Percentiles rank a stretch among this genome's conserved stretches.
phyloP scores from a whole-genome alignment of 2,329 filamentous ascomycete species.

The Bipolaris gigantea region DNA sequence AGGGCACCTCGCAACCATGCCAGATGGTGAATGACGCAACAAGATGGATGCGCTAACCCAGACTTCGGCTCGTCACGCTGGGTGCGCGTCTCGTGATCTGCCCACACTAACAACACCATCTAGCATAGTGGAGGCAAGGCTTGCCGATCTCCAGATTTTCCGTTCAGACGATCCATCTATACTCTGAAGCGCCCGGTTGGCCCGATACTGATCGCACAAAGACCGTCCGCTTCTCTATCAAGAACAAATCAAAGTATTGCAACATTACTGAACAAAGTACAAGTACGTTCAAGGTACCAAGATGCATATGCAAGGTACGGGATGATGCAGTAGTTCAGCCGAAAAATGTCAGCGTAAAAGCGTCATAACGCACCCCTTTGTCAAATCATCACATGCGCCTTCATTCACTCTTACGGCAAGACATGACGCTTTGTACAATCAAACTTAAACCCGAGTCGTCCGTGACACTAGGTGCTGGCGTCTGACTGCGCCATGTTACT shows the following conservation, averaged over 20 bases:
- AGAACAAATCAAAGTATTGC: background rate
- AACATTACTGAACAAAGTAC: background rate
- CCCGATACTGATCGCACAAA: background rate
- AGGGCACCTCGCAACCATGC: background rate
- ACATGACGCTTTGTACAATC: background rate
- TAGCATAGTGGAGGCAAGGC: background rate
- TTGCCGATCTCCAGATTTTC: background rate
- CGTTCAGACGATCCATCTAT: background rate
- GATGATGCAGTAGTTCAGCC: background rate
- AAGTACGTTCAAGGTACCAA: background rate
- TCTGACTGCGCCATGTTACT: background rate
- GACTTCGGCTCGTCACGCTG: background rate
- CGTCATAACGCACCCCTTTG: background rate
- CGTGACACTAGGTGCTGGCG: slow-evolving; percentile 2
- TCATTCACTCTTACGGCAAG: background rate
- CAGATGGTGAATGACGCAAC: slow-evolving; percentile 2
- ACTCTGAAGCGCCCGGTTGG: background rate
- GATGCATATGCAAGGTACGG: background rate
- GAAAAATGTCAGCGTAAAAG: background rate
- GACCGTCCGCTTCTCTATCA: background rate
- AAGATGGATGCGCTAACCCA: background rate
- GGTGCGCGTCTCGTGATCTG: background rate
- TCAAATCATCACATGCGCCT: background rate
- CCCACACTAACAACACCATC: background rate
- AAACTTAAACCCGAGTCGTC: background rate